Conservation (phyloP, 345 rosid genomes). For the Acer saccharum region DNA sequence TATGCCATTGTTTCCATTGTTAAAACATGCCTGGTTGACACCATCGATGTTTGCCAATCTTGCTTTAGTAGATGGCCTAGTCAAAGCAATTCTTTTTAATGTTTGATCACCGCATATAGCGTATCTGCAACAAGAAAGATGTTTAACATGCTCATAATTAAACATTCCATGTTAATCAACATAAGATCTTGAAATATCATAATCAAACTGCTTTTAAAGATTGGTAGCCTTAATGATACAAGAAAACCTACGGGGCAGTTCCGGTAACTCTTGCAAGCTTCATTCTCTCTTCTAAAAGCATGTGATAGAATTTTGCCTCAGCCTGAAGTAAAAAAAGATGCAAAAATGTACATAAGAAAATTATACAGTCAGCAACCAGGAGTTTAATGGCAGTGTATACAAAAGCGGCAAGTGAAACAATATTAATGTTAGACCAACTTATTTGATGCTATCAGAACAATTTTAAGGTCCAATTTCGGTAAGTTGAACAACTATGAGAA, state of each 20-base stretch:
- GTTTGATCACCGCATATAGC: slow-evolving; percentile 54
- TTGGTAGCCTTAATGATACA: slow-evolving; percentile 14
- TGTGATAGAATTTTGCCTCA: slow-evolving; percentile 39
- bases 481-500: neutral
- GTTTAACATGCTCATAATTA: slow-evolving; percentile 6
- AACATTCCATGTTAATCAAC: neutral
- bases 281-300: slow-evolving; percentile 48
- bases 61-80: slow-evolving; percentile 51
- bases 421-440: slow-evolving; percentile 5
- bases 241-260: slow-evolving; percentile 53
- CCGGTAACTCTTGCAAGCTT: slow-evolving; percentile 49
- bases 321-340: slow-evolving; percentile 28
- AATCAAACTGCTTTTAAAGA: neutral
- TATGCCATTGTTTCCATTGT: neutral
- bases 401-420: slow-evolving; percentile 6
- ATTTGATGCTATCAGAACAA: neutral
- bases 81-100: slow-evolving; percentile 38
- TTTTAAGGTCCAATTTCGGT: neutral
- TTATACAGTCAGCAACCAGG: neutral
- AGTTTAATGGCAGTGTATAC: neutral
- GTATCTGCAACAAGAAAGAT: slow-evolving; percentile 32
- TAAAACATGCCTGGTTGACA: slow-evolving; percentile 48
- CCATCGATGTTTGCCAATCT: slow-evolving; percentile 53
- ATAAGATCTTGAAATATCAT: no score
- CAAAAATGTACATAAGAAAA: slow-evolving; percentile 1